A percentile compares a stretch with the other conserved stretches of the same genome.
Conservation (phyloP, 2,329 filamentous ascomycete species). For the Magnaporthiopsis incrustans region DNA sequence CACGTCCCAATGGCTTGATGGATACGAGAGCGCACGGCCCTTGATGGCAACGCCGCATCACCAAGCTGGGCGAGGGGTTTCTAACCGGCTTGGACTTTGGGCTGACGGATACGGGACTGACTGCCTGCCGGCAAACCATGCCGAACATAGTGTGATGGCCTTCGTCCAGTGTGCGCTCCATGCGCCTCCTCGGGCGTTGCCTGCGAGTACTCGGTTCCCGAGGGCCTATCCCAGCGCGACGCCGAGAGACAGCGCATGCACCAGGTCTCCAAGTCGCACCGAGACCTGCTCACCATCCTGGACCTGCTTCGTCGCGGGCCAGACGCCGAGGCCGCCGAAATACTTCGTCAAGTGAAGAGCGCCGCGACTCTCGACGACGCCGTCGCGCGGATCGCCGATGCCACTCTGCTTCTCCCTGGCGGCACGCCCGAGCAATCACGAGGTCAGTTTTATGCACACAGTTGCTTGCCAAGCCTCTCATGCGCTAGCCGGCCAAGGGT, state of each 20-base stretch:
- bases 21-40: background rate
- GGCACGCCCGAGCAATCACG: background rate
- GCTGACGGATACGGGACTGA: background rate
- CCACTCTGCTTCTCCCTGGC: background rate
- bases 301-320: slow-evolving; percentile 3
- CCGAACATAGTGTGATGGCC: slow-evolving; percentile 7
- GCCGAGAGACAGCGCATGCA: slow-evolving; percentile 2
- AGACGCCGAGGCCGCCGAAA: slow-evolving; percentile 1
- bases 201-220: slow-evolving; percentile 7
- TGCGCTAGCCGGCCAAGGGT: background rate
- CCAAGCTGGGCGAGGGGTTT: background rate
- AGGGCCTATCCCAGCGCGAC: slow-evolving; percentile 8
- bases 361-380: slow-evolving; percentile 7
- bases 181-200: background rate
- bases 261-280: slow-evolving; percentile 1
- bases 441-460: background rate
- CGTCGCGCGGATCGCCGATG: slow-evolving; percentile 3
- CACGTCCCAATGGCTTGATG: background rate
- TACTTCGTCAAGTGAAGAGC: slow-evolving; percentile 1
- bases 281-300: slow-evolving; percentile 5
- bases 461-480: background rate
- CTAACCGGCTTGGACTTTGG: background rate
- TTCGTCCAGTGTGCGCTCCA: slow-evolving; percentile 7
- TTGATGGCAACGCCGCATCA: background rate
- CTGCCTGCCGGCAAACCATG: background rate